phyloP scores from a whole-genome alignment of 139 green algal genomes.

The Chlorella sorokiniana region DNA sequence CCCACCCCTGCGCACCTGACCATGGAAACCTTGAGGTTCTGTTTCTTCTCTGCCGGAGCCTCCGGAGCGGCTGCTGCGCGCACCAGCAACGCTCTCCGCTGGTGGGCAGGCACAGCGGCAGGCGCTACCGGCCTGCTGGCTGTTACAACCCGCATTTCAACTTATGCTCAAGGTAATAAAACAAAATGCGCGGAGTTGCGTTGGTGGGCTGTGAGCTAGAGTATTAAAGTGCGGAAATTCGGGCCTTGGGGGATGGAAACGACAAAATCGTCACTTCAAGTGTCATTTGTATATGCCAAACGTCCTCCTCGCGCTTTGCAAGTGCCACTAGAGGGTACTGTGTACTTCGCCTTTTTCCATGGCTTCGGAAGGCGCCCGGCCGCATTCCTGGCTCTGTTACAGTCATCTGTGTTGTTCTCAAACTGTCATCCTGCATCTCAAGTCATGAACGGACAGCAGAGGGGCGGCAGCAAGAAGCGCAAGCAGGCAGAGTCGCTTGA shows the following conservation, averaged over 20 bases:
- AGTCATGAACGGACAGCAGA: background rate
- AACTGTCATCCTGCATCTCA: background rate
- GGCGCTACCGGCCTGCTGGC: background rate
- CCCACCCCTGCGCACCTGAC: slow-evolving; percentile 35
- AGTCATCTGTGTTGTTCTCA: too few species aligned
- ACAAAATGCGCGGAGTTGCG: background rate
- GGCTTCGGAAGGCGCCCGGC: too few species aligned
- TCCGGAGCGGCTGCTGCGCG: background rate
- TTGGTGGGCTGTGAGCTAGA: background rate
- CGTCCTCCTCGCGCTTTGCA: background rate
- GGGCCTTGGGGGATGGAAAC: too few species aligned
- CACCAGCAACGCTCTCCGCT: background rate
- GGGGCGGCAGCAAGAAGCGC: slow-evolving; percentile 56
- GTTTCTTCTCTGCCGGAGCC: background rate
- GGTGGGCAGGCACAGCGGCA: background rate
- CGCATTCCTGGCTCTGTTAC: too few species aligned
- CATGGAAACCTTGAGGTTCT: slow-evolving; percentile 59
- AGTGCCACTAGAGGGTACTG: background rate
- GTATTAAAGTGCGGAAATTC: too few species aligned
- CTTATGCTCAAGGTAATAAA: background rate
- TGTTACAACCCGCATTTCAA: background rate
- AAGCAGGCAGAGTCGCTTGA: slow-evolving; percentile 44
- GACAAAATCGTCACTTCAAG: too few species aligned
- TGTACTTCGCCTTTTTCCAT: background rate
- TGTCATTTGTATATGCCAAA: too few species aligned